A percentile compares a stretch with the other conserved stretches of the same genome.
Evolutionary conservation across 2,329 filamentous ascomycete species (phyloP).

Genomic region (Colletotrichum incanum): DNA sequence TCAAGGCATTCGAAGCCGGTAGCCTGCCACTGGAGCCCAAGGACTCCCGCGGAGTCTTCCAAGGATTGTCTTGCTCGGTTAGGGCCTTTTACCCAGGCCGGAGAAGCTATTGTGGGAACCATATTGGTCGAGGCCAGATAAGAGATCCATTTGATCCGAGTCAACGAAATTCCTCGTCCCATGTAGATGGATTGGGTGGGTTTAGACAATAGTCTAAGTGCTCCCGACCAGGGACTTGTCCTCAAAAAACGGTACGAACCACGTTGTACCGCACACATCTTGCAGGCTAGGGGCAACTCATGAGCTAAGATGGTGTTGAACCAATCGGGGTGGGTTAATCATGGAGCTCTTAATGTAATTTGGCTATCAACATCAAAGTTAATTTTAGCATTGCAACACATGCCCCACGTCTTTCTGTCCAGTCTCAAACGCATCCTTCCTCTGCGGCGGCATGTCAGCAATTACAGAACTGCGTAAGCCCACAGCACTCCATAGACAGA

Average conservation of each 20-base stretch:
- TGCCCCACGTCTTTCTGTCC: neutral
- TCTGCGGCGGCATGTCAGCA: constrained; percentile 12
- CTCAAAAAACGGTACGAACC: constrained; percentile 11
- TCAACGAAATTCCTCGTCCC: constrained; percentile 19
- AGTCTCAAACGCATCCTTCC: constrained; percentile 11
- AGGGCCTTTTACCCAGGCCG: neutral
- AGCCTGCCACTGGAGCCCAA: neutral
- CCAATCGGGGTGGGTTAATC: constrained; percentile 8
- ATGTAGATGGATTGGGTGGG: constrained; percentile 19
- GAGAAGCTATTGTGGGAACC: neutral
- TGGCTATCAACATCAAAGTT: constrained; percentile 33
- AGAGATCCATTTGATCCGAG: constrained; percentile 7
- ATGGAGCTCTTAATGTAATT: constrained; percentile 22
- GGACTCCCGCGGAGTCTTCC: neutral
- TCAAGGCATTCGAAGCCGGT: constrained; percentile 2
- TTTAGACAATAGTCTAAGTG: neutral
- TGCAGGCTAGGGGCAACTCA: constrained; percentile 6
- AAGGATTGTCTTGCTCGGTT: neutral
- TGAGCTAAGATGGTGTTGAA: constrained; percentile 24
- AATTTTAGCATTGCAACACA: constrained; percentile 19
- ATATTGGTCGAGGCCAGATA: constrained; percentile 8
- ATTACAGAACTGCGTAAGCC: constrained; percentile 12
- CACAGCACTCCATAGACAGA: constrained; percentile 6
- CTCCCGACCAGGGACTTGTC: constrained; percentile 7
- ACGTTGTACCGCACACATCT: constrained; percentile 11